phyloP scores from a whole-genome alignment of 116 monocot species.

The Phalaenopsis hybrid region DNA sequence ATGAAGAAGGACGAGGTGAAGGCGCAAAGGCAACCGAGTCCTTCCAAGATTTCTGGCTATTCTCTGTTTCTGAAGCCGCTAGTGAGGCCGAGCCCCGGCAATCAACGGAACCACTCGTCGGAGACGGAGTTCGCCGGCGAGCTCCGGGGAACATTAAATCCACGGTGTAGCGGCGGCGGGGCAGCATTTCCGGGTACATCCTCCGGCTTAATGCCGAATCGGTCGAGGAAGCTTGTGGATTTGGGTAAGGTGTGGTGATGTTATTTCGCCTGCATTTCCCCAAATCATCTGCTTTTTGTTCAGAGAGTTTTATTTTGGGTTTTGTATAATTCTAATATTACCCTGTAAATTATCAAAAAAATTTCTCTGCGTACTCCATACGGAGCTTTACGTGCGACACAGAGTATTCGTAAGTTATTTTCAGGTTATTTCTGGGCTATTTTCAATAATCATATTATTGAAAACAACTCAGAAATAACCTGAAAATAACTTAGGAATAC shows the following conservation, averaged over 20 bases:
- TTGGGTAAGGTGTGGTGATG: slow-evolving; percentile 1
- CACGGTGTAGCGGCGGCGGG: neutral
- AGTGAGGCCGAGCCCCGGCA: neutral
- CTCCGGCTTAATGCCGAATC: neutral
- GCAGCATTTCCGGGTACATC: neutral
- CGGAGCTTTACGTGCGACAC: too few relatives aligned
- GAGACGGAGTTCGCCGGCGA: neutral
- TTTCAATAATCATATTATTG: too few relatives aligned
- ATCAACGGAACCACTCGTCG: neutral
- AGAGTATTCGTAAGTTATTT: too few relatives aligned
- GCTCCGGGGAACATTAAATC: neutral
- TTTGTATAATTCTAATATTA: too few relatives aligned
- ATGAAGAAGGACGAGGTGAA: neutral
- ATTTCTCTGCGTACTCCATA: too few relatives aligned
- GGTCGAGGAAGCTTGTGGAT: slow-evolving; percentile 8
- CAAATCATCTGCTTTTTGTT: neutral
- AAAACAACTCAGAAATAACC: too few relatives aligned
- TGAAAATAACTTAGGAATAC: too few relatives aligned
- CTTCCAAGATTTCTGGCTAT: neutral
- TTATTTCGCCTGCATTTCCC: neutral
- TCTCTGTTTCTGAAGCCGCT: slow-evolving; percentile 7
- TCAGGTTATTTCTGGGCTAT: too few relatives aligned
- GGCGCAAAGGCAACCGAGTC: neutral
- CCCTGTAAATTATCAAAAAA: too few relatives aligned
- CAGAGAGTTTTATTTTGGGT: too few relatives aligned